Conservation (phyloP, 768 basidiomycete species). For the Termitomyces sp. region DNA sequence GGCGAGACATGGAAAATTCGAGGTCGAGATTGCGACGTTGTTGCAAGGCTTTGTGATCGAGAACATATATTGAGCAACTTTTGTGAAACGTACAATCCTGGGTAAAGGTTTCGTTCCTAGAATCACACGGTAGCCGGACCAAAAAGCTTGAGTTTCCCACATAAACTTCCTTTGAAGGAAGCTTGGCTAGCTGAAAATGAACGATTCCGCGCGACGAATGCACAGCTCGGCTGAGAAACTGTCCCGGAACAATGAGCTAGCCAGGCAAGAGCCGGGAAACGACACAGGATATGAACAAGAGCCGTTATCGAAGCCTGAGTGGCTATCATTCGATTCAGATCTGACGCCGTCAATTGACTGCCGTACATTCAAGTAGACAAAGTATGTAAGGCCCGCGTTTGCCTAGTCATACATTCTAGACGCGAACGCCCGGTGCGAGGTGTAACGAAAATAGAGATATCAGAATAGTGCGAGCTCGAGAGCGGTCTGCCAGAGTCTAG, state of each 20-base stretch:
- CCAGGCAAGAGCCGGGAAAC: neutral
- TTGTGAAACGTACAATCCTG: too few relatives aligned
- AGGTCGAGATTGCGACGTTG: too few relatives aligned
- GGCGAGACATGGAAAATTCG: too few relatives aligned
- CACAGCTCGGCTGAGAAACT: too few relatives aligned
- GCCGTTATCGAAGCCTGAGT: neutral
- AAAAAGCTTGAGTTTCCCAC: too few relatives aligned
- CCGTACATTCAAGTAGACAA: neutral
- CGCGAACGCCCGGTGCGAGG: too few relatives aligned
- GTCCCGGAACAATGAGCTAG: neutral
- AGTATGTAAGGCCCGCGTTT: neutral
- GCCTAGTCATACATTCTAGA: slow-evolving; percentile 1
- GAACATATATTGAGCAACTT: too few relatives aligned
- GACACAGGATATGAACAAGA: neutral
- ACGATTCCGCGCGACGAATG: neutral
- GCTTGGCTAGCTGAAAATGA: neutral
- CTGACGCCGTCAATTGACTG: neutral
- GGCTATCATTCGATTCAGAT: neutral
- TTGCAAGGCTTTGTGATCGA: too few relatives aligned
- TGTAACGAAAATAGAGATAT: neutral
- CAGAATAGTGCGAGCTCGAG: neutral
- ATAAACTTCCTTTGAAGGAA: too few relatives aligned
- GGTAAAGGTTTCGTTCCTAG: too few relatives aligned
- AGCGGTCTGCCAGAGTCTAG: neutral
- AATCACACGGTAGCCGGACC: too few relatives aligned